Percentiles rank a stretch among this genome's conserved stretches.
These are phyloP conservation scores for Durusdinium trenchii DNA, from an alignment of 73 alveolate genomes.

Conservation along the genomic window DNA sequence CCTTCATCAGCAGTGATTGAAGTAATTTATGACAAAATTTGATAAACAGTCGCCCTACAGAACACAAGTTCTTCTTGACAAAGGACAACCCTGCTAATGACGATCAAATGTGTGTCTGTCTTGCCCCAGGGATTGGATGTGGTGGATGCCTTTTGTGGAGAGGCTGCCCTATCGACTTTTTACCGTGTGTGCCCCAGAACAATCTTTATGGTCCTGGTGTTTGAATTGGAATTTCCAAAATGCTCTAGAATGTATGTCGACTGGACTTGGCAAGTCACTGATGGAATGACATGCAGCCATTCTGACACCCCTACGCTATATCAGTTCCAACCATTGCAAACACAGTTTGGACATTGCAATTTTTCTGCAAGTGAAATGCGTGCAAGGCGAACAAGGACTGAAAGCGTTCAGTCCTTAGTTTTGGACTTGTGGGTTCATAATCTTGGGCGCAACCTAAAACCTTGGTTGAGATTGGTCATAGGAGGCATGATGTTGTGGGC, in stretches of 20 bases:
- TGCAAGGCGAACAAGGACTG: background rate
- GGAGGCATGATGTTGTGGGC: background rate
- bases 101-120: background rate
- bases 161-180: background rate
- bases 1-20: too few relatives aligned
- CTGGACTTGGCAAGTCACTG: background rate
- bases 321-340: background rate
- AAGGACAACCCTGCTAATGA: background rate
- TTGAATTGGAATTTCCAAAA: too few relatives aligned
- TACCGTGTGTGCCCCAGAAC: background rate
- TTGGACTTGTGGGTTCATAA: background rate
- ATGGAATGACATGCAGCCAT: background rate
- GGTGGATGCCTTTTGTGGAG: background rate
- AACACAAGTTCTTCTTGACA: background rate
- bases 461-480: too few relatives aligned
- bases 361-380: background rate
- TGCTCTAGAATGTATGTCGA: background rate
- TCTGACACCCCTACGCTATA: background rate
- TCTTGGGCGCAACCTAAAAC: background rate
- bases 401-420: background rate
- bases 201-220: background rate
- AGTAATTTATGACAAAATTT: too few relatives aligned
- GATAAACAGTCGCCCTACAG: too few relatives aligned
- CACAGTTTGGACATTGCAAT: background rate
- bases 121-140: background rate